Conservation (phyloP, 352 stramenopile genomes). For the Phytophthora quininea region DNA sequence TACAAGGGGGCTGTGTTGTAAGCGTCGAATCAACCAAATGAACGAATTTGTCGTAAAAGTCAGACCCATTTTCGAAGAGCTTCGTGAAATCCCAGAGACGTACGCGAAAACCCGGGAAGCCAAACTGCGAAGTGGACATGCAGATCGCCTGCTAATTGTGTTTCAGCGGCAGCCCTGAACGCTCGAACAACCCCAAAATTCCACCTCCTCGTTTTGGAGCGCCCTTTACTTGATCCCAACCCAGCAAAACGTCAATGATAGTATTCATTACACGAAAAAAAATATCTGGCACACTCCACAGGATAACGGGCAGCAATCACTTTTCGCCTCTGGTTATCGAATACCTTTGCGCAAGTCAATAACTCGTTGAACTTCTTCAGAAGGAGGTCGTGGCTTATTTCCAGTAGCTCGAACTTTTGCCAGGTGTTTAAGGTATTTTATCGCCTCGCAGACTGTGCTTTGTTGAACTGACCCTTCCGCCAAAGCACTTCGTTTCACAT, state of each 20-base stretch:
- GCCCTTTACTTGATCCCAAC: constrained; percentile 9
- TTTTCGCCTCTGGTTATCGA: constrained; percentile 6
- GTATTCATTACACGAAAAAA: constrained; percentile 29
- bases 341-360: constrained; percentile 22
- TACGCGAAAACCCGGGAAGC: constrained; percentile 31
- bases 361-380: constrained; percentile 3
- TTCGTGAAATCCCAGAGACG: neutral
- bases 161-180: constrained; percentile 30
- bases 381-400: neutral
- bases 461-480: neutral
- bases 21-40: neutral
- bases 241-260: constrained; percentile 17
- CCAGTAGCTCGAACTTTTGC: neutral
- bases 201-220: constrained; percentile 17
- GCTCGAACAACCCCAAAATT: constrained; percentile 34
- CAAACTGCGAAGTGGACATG: constrained; percentile 34
- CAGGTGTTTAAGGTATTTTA: constrained; percentile 12
- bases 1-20: constrained; percentile 1
- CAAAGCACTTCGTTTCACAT: constrained; percentile 2
- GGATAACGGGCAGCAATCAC: constrained; percentile 11
- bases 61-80: neutral
- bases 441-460: constrained; percentile 4
- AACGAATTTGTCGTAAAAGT: neutral
- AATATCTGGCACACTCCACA: constrained; percentile 29
- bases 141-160: constrained; percentile 30